Conservation (phyloP, 2,329 filamentous ascomycete species). For the Zymoseptoria brevis region DNA sequence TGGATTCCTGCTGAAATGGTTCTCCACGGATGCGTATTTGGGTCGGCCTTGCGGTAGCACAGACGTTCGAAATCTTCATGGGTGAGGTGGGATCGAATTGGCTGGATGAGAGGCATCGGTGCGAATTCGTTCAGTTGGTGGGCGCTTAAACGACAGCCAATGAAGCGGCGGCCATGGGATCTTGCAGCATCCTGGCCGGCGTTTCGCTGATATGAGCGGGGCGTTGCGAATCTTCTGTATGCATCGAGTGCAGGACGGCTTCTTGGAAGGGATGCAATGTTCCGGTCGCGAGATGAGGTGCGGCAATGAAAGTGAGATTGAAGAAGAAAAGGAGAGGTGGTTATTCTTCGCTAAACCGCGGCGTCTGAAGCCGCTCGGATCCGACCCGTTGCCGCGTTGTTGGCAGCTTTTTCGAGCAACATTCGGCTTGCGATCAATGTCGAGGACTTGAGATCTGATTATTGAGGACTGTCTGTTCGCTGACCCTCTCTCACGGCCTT, state of each 20-base stretch:
- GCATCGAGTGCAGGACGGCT: not conserved
- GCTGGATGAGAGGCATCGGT: slow-evolving; percentile 11
- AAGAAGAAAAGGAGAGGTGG: not conserved
- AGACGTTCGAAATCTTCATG: slow-evolving; percentile 1
- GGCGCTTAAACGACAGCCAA: slow-evolving; percentile 15
- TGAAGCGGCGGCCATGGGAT: not conserved
- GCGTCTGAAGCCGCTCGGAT: not conserved
- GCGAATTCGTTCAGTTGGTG: slow-evolving; percentile 4
- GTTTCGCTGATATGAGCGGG: not conserved
- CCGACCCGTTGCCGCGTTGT: too few relatives aligned
- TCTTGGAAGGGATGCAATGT: not conserved
- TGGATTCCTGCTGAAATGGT: slow-evolving; percentile 10
- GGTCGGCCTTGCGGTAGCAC: slow-evolving; percentile 7
- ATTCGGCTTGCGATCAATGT: not conserved
- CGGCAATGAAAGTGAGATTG: not conserved
- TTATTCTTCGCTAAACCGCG: not conserved
- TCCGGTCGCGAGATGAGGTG: not conserved
- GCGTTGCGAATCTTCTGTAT: not conserved
- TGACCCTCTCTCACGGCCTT: not conserved
- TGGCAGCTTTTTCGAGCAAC: not conserved
- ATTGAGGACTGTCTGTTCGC: not conserved
- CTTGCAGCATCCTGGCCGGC: not conserved
- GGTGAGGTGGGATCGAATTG: slow-evolving; percentile 1
- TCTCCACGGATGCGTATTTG: slow-evolving; percentile 8
- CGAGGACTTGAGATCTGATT: not conserved